Percentiles rank a stretch among this genome's conserved stretches.
Conservation (phyloP, 768 basidiomycete species). For the Cantharellus anzutake region DNA sequence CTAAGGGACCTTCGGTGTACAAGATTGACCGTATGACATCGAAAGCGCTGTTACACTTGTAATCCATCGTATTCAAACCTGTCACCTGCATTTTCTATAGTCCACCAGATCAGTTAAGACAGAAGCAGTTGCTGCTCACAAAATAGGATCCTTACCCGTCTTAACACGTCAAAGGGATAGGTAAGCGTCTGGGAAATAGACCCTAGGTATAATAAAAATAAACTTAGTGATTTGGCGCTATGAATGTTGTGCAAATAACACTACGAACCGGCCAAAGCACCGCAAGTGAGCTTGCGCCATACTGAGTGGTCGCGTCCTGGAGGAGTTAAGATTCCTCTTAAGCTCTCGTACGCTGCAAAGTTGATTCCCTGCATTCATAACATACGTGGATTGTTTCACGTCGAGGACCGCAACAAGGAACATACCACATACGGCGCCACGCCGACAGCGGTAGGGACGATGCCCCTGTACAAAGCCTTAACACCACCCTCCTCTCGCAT, state of each 20-base stretch:
- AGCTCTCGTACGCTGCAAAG: conserved; percentile 81
- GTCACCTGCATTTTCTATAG: conserved; percentile 73
- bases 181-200: conserved; percentile 86
- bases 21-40: conserved; percentile 57
- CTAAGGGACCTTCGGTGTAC: conserved; percentile 50
- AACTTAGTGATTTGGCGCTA: background rate
- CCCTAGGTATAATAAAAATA: conserved; percentile 23
- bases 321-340: conserved; percentile 59
- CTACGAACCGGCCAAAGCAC: conserved; percentile 60
- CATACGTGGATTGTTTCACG: background rate
- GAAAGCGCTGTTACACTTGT: conserved; percentile 62
- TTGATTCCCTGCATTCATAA: conserved; percentile 36
- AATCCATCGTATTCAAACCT: conserved; percentile 43
- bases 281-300: conserved; percentile 57
- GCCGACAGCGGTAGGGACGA: conserved; percentile 68
- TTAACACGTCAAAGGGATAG: conserved; percentile 87
- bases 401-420: background rate
- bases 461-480: conserved; percentile 63
- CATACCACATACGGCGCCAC: conserved; percentile 49
- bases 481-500: conserved; percentile 85
- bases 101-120: background rate
- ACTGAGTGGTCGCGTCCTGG: conserved; percentile 48
- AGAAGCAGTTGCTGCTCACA: background rate
- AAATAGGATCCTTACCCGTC: conserved; percentile 23
- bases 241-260: background rate